Evolutionary conservation across 495 filamentous ascomycete genomes (phyloP).

Genomic region (Articulospora tetracladia): DNA sequence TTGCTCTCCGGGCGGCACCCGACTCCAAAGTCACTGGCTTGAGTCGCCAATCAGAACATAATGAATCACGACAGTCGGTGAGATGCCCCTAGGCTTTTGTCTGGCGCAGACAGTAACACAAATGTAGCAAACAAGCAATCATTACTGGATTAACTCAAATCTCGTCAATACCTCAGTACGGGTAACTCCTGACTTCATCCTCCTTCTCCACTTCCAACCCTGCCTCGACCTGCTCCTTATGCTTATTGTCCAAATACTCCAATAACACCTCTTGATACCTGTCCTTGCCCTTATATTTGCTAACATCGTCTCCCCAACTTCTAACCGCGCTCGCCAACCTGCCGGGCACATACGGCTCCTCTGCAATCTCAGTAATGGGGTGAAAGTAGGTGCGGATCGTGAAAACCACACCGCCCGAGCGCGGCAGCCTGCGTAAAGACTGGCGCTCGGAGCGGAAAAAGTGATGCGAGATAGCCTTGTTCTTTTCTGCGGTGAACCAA

Average conservation of each 20-base stretch:
- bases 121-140: too few relatives aligned
- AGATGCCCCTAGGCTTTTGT: too few relatives aligned
- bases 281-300: conserved; percentile 79
- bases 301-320: conserved; percentile 86
- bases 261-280: conserved; percentile 74
- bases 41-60: too few relatives aligned
- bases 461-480: conserved; percentile 69
- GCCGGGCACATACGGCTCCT: conserved; percentile 70
- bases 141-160: not conserved
- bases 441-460: conserved; percentile 81
- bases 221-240: conserved; percentile 66
- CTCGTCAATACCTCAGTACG: conserved; percentile 11
- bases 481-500: conserved; percentile 77
- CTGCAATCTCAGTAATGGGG: conserved; percentile 58
- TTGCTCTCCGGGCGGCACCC: too few relatives aligned
- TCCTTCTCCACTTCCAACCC: conserved; percentile 60
- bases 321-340: conserved; percentile 67
- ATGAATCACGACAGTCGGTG: too few relatives aligned
- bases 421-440: conserved; percentile 67
- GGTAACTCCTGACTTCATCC: conserved; percentile 52
- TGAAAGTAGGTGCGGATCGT: conserved; percentile 79
- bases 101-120: too few relatives aligned
- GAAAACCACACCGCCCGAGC: conserved; percentile 72
- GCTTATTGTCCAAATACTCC: conserved; percentile 78
- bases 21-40: too few relatives aligned